phyloP scores from a whole-genome alignment of 225 moss, liverwort and hornwort genomes.

The Sphagnum contortum region DNA sequence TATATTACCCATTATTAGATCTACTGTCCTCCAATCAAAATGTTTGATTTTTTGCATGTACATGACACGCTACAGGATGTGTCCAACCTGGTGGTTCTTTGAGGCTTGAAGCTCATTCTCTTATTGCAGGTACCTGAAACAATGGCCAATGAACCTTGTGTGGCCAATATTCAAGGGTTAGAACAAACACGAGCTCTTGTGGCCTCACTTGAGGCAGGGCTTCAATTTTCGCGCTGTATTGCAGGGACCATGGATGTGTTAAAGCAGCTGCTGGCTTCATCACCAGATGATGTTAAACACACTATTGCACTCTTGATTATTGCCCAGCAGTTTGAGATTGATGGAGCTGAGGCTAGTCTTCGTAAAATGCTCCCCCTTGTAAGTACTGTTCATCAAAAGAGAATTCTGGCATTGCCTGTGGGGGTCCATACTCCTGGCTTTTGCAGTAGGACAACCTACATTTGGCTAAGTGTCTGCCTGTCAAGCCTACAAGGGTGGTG shows the following conservation, averaged over 20 bases:
- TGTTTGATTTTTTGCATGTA: no score
- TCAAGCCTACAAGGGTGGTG: no score
- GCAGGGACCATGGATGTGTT: conserved; percentile 77
- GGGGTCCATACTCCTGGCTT: no score
- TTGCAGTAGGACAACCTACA: no score
- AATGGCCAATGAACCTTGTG: conserved; percentile 23
- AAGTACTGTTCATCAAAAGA: conserved; percentile 5
- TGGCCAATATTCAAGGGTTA: conserved; percentile 64
- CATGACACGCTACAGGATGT: no score
- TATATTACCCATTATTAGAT: no score
- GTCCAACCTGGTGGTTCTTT: no score
- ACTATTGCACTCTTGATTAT: conserved; percentile 71
- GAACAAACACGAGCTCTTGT: conserved; percentile 94
- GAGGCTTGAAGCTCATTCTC: no score
- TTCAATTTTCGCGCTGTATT: conserved; percentile 82
- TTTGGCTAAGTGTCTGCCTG: no score
- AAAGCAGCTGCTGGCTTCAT: conserved; percentile 72
- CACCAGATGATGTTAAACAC: conserved; percentile 73
- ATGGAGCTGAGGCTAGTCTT: conserved; percentile 66
- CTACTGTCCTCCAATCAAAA: no score
- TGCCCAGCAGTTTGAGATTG: conserved; percentile 82
- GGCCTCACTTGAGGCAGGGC: conserved; percentile 83
- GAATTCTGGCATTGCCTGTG: no score
- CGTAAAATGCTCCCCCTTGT: conserved; percentile 94
- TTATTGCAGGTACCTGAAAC: conserved; percentile 13